These are phyloP conservation scores for Pelargonium hybrid DNA, from an alignment of 441 rosid species.

Conservation along the genomic window DNA sequence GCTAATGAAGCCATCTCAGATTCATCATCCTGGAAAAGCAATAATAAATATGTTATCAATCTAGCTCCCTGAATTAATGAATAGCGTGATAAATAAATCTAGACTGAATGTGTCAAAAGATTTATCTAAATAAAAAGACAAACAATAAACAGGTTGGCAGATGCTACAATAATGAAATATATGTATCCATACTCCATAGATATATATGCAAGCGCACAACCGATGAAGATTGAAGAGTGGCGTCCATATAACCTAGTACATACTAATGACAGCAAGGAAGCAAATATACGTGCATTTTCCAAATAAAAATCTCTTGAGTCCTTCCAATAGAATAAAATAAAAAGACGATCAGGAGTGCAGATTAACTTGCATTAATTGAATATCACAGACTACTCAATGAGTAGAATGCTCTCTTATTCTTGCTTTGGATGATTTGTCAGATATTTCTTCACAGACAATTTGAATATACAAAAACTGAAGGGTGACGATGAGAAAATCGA, in stretches of 20 bases:
- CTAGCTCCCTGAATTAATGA: slow-evolving; percentile 9
- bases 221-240: not conserved
- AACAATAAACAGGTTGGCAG: not conserved
- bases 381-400: not conserved
- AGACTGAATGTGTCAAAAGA: not conserved
- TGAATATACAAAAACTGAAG: slow-evolving; percentile 1
- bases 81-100: not conserved
- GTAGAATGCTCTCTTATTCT: not conserved
- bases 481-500: slow-evolving; percentile 13
- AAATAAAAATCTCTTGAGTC: not conserved
- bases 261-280: not conserved
- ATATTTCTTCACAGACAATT: not conserved
- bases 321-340: not conserved
- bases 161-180: not conserved
- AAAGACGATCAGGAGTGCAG: not conserved
- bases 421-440: slow-evolving; percentile 3
- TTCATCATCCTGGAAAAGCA: slow-evolving; percentile 38
- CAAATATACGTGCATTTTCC: not conserved
- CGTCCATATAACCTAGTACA: not conserved
- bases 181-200: not conserved
- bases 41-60: slow-evolving; percentile 15
- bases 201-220: not conserved
- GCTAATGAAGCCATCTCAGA: slow-evolving; percentile 33
- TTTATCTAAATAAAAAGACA: not conserved
- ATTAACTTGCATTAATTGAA: not conserved